Conservation (phyloP, 2,329 filamentous ascomycete species). For the Hymenoscyphus scutula region DNA sequence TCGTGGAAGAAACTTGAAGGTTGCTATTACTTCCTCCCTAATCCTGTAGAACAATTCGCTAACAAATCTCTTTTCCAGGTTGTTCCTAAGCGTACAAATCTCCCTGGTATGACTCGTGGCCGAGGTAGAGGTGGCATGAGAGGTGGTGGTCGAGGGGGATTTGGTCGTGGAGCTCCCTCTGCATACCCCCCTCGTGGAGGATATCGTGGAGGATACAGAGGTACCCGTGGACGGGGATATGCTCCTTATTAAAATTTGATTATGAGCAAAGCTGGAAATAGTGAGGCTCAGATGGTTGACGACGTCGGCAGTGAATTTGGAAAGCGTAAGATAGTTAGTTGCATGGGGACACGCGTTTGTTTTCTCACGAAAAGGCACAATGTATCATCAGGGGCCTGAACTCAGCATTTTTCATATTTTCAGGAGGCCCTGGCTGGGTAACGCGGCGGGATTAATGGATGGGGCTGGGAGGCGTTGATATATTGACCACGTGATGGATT, state of each 20-base stretch:
- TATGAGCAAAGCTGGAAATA: constrained; percentile 4
- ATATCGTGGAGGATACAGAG: constrained; percentile 59
- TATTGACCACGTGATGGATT: background rate
- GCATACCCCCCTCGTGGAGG: constrained; percentile 42
- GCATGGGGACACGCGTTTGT: constrained; percentile 10
- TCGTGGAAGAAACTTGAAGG: constrained; percentile 93
- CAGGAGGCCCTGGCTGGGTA: constrained; percentile 1
- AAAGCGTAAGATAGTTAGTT: constrained; percentile 26
- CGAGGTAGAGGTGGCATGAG: constrained; percentile 52
- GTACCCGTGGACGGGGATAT: constrained; percentile 56
- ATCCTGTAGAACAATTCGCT: constrained; percentile 11
- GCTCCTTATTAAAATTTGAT: constrained; percentile 55
- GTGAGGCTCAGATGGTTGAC: constrained; percentile 1
- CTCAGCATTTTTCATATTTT: constrained; percentile 3
- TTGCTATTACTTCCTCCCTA: constrained; percentile 40
- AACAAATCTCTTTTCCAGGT: constrained; percentile 50
- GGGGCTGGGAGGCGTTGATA: constrained; percentile 2
- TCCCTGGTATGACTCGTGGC: constrained; percentile 89
- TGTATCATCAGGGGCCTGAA: background rate
- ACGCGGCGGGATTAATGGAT: constrained; percentile 7
- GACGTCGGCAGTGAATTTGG: constrained; percentile 12
- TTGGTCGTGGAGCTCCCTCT: constrained; percentile 48
- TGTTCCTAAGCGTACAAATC: constrained; percentile 90
- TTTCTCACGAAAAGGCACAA: constrained; percentile 13
- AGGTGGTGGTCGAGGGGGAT: constrained; percentile 49